Evolutionary conservation across 2,329 filamentous ascomycete genomes (phyloP).

Genomic region (Fusarium ramigenum): DNA sequence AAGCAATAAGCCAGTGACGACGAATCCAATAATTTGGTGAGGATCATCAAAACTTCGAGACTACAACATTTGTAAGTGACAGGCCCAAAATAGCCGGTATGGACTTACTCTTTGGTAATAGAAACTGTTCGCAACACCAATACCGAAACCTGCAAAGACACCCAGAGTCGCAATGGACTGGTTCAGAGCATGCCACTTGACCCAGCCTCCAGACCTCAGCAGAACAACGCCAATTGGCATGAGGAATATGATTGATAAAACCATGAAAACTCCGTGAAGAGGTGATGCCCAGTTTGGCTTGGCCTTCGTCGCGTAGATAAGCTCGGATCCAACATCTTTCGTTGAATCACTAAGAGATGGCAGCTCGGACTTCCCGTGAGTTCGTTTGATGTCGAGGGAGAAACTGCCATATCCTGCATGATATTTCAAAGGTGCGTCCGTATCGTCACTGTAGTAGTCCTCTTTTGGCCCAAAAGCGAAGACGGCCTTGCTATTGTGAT

Average conservation of each 20-base stretch:
- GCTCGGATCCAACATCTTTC: constrained; percentile 49
- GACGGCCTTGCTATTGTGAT: constrained; percentile 59
- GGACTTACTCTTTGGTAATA: constrained; percentile 63
- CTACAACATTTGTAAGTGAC: constrained; percentile 45
- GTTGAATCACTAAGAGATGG: constrained; percentile 47
- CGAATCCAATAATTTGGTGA: constrained; percentile 68
- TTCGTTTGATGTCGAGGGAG: constrained; percentile 63
- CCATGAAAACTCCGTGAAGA: constrained; percentile 63
- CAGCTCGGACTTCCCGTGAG: constrained; percentile 58
- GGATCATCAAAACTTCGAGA: constrained; percentile 61
- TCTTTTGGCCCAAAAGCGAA: constrained; percentile 65
- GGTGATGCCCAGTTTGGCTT: constrained; percentile 52
- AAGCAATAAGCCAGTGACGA: constrained; percentile 62
- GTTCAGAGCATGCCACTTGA: constrained; percentile 64
- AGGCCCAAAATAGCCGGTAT: neutral
- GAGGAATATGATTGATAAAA: constrained; percentile 62
- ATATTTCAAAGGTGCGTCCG: constrained; percentile 57
- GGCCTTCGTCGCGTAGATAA: constrained; percentile 45
- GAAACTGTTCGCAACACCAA: constrained; percentile 63
- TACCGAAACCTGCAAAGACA: constrained; percentile 58
- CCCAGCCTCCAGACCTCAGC: constrained; percentile 60
- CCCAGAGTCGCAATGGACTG: constrained; percentile 61
- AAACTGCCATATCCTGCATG: constrained; percentile 66
- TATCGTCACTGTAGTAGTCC: constrained; percentile 53
- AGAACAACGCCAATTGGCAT: constrained; percentile 66